These are phyloP conservation scores for Carex parvula DNA, from an alignment of 176 grass and related monocot species.

Conservation along the genomic window DNA sequence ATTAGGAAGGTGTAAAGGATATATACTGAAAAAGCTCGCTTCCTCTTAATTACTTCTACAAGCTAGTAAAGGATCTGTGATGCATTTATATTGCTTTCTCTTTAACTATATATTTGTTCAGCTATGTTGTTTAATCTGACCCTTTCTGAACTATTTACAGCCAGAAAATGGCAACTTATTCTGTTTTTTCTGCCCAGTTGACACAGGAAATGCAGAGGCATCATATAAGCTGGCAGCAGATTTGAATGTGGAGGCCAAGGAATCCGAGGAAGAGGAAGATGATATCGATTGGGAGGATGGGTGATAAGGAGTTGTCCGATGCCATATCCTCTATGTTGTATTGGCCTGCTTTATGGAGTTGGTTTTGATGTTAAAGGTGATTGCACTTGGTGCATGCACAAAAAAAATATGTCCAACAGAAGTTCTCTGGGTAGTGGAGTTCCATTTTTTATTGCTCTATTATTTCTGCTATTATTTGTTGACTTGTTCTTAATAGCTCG, in stretches of 20 bases:
- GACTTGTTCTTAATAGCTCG: not conserved
- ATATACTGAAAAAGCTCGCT: not conserved
- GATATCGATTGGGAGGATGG: slow-evolving; percentile 76
- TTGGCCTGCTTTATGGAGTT: not conserved
- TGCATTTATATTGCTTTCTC: slow-evolving; percentile 8
- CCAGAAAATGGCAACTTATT: not conserved
- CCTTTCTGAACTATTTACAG: not conserved
- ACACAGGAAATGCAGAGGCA: slow-evolving; percentile 46
- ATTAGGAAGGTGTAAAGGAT: not conserved
- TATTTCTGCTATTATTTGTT: not conserved
- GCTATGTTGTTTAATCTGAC: not conserved
- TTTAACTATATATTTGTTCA: not conserved
- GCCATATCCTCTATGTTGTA: not conserved
- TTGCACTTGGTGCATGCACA: not conserved
- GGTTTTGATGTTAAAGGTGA: not conserved
- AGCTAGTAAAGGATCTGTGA: not conserved
- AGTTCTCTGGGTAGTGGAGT: not conserved
- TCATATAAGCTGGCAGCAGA: slow-evolving; percentile 62
- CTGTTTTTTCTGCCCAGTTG: slow-evolving; percentile 16
- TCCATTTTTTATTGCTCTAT: not conserved
- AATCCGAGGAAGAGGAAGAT: slow-evolving; percentile 68
- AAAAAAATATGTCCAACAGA: not conserved
- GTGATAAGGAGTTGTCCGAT: slow-evolving; percentile 23
- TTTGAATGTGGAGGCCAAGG: slow-evolving; percentile 76
- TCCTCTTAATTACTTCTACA: not conserved